These are phyloP conservation scores for Nyssa sinensis DNA, from an alignment of 148 eudicot species.

Conservation along the genomic window DNA sequence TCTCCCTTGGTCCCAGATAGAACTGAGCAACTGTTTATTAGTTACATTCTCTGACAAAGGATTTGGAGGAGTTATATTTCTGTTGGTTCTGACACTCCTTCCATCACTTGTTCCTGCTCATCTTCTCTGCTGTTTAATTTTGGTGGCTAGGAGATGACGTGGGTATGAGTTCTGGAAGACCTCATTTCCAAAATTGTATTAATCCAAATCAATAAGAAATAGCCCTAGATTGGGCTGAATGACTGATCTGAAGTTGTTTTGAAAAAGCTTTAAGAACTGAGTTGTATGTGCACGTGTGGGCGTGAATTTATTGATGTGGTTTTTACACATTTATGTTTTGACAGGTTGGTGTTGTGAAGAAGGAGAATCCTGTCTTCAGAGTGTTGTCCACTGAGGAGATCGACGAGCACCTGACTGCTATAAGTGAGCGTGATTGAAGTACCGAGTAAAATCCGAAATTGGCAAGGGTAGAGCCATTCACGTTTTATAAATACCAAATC, in stretches of 20 bases:
- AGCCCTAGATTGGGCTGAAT: not conserved
- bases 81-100: not conserved
- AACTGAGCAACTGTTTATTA: not conserved
- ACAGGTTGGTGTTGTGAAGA: conserved; percentile 90
- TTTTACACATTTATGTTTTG: not conserved
- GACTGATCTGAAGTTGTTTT: not conserved
- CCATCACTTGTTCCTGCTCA: not conserved
- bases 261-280: not conserved
- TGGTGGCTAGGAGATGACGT: not conserved
- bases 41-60: not conserved
- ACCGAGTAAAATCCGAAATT: not conserved
- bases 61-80: too few relatives aligned
- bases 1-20: not conserved
- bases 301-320: not conserved
- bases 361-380: conserved; percentile 72
- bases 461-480: not conserved
- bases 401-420: conserved; percentile 91
- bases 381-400: conserved; percentile 87
- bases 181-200: too few relatives aligned
- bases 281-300: not conserved
- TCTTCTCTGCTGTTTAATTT: too few relatives aligned
- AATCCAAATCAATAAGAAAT: not conserved
- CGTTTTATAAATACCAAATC: not conserved
- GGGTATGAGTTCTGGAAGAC: not conserved
- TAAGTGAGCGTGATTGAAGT: conserved; percentile 85